phyloP scores from a whole-genome alignment of 352 stramenopile species.

The Pythium aquatile region DNA sequence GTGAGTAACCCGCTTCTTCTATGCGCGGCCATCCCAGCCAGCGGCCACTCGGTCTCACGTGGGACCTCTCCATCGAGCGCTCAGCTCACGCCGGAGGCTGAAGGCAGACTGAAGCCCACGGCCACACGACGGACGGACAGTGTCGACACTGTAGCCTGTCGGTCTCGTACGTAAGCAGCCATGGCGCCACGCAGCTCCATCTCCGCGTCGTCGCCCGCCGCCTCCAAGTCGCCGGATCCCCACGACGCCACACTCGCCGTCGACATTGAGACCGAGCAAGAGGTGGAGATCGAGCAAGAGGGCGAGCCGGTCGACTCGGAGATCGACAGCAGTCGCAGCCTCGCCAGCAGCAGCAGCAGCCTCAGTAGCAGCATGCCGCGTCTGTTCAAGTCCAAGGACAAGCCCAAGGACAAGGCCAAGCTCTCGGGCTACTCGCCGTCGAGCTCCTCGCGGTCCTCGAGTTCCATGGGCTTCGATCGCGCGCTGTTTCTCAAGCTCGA shows the following conservation, averaged over 20 bases:
- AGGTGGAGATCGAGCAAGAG: slow-evolving; percentile 9
- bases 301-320: not conserved
- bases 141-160: not conserved
- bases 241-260: not conserved
- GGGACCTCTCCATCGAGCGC: not conserved
- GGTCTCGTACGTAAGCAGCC: not conserved
- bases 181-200: slow-evolving; percentile 9
- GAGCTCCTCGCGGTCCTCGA: slow-evolving; percentile 7
- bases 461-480: slow-evolving; percentile 39
- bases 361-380: not conserved
- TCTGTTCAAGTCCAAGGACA: slow-evolving; percentile 1
- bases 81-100: too few relatives aligned
- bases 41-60: not conserved
- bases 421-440: not conserved
- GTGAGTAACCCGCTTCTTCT: slow-evolving; percentile 18
- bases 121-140: slow-evolving; percentile 11
- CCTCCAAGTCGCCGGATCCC: not conserved
- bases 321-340: not conserved
- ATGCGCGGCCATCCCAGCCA: slow-evolving; percentile 7
- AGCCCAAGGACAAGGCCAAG: too few relatives aligned
- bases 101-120: not conserved
- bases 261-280: not conserved
- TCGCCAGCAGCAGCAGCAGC: not conserved
- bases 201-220: slow-evolving; percentile 4
- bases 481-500: slow-evolving; percentile 59